Percentiles rank a stretch among this genome's conserved stretches.
These are phyloP conservation scores for Umbellularia californica DNA, from an alignment of 164 flowering plant species.

Conservation along the genomic window DNA sequence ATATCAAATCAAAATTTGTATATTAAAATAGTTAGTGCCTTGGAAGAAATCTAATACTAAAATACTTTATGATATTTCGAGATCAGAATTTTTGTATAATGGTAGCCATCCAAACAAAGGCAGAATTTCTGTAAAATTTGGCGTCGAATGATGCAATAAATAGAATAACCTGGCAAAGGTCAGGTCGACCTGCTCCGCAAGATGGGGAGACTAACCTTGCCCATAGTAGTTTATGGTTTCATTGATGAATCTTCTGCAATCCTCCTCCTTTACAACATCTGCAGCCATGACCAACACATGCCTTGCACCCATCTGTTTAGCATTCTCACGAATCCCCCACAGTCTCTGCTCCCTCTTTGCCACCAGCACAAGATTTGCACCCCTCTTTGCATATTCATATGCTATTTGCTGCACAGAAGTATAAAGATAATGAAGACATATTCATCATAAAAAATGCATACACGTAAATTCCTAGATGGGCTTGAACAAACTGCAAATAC, in stretches of 20 bases:
- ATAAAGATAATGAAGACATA: neutral
- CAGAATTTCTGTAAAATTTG: too few species aligned
- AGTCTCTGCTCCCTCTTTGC: conserved; percentile 75
- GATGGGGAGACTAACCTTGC: conserved; percentile 38
- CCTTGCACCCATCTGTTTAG: conserved; percentile 60
- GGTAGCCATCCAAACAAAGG: too few species aligned
- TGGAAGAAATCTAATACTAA: too few species aligned
- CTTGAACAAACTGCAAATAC: too few species aligned
- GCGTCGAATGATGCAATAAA: too few species aligned
- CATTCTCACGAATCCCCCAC: conserved; percentile 56
- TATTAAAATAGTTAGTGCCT: too few species aligned
- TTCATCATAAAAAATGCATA: neutral
- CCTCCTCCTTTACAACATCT: conserved; percentile 92
- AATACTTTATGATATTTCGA: too few species aligned
- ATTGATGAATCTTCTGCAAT: conserved; percentile 68
- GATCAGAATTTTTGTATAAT: too few species aligned
- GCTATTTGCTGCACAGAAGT: conserved; percentile 64
- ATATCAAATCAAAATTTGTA: too few species aligned
- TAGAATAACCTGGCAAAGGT: too few species aligned
- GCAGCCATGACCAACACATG: conserved; percentile 74
- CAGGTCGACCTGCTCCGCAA: too few species aligned
- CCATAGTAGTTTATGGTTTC: conserved; percentile 60
- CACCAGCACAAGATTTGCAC: conserved; percentile 66
- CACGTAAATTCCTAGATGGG: too few species aligned
- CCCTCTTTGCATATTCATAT: conserved; percentile 82